Base-by-base conservation (phyloP, 495 filamentous ascomycete genomes). In the Ramalina intermedia region DNA sequence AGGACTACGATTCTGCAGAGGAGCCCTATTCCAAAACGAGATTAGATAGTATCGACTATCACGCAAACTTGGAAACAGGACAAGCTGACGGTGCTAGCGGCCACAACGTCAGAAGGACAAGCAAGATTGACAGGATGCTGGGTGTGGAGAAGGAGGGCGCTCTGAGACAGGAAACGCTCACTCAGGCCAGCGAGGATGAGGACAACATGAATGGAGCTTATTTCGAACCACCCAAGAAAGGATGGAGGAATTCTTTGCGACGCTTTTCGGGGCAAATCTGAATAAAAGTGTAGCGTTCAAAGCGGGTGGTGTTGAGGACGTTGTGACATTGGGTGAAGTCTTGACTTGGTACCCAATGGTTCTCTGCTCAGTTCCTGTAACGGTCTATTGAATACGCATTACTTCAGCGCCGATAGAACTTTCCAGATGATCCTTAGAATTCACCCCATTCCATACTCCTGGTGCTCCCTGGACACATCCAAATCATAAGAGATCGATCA, bases 61-160 rank as follows among this genome's bases (percentile, higher is more conserved):
- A 55, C 27, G 29, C 38, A 8, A 41, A 55, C 37, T 27, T 55
- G 2, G 48, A 48, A 44, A 12, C 49, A 29, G 45, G 41, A 17
- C 20, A 53, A n/a, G 35, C 41, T 18, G 39, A 17, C 21, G 21
- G 20, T 11, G 37, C 24, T 17, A 40, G 16, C 9, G 47, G 41
- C 7, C 36, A 44, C 21, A 46, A 47, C 20, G 42, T 9, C 3
- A 41, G 50, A 2, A 52, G 47, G 38, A 53, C 41, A 0, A 55
- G 53, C 23, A 58, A 58, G 37, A 46, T 48, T 17, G 50, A 55
- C 18, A 46, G 52, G 24, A 55, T 58, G 49, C 43, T 55, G 1
- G 56, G 56, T 16, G 46, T 46, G 6, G 43, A 37, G 20, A 29
- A 21, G n/a, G 18, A 18, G 1, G 12, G 18, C 46, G 35, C 13